Conservation (phyloP, 2,329 filamentous ascomycete genomes). For the Colletotrichum caudatum region DNA sequence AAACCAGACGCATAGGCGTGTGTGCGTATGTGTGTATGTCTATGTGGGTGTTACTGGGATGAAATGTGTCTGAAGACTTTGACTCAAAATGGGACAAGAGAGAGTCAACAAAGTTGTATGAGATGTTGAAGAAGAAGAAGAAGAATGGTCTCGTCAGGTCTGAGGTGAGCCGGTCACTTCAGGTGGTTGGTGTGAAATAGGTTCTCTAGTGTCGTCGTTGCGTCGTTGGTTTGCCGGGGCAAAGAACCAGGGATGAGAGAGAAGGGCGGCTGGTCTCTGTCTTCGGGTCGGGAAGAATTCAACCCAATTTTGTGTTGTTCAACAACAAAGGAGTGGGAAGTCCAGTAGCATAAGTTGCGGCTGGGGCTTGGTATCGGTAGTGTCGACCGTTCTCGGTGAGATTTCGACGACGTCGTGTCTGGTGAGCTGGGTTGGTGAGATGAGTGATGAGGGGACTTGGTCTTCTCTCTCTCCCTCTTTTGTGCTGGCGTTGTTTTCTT, state of each 20-base stretch:
- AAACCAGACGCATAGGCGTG: background rate
- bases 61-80: slow-evolving; percentile 24
- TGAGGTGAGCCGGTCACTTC: slow-evolving; percentile 24
- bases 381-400: slow-evolving; percentile 5
- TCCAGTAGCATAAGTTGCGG: slow-evolving; percentile 5
- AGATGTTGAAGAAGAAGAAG: slow-evolving; percentile 11
- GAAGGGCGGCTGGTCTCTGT: slow-evolving; percentile 19
- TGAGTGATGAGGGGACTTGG: background rate
- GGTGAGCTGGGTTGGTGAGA: slow-evolving; percentile 10
- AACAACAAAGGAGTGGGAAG: slow-evolving; percentile 18
- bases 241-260: slow-evolving; percentile 4
- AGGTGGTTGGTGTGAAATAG: slow-evolving; percentile 28
- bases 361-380: slow-evolving; percentile 16
- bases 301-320: slow-evolving; percentile 9
- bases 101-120: slow-evolving; percentile 26
- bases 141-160: slow-evolving; percentile 19
- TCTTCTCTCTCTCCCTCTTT: too few species aligned
- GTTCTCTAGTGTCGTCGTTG: slow-evolving; percentile 11
- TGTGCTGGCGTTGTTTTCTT: background rate
- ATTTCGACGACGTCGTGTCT: slow-evolving; percentile 14
- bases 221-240: slow-evolving; percentile 19
- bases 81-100: slow-evolving; percentile 31
- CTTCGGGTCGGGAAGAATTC: slow-evolving; percentile 17
- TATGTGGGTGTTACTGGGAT: slow-evolving; percentile 8
- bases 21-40: background rate